Evolutionary conservation across 345 rosid species (phyloP).

Genomic region (Syzygium oleosum): DNA sequence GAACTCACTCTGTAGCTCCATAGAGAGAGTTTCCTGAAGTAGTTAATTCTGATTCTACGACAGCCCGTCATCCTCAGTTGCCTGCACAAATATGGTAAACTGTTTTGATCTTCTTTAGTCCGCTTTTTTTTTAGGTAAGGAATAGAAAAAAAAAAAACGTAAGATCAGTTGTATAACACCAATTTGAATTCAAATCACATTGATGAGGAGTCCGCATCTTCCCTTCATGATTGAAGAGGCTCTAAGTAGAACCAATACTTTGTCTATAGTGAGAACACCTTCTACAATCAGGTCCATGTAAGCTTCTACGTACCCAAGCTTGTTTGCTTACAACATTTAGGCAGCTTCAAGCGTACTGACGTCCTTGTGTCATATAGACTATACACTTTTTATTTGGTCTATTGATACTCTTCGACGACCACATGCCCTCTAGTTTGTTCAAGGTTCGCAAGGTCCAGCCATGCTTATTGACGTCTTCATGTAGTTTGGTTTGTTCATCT

Average conservation of each 20-base stretch:
- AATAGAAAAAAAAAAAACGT: too few relatives aligned
- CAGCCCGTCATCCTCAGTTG: not conserved
- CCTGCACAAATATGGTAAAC: not conserved
- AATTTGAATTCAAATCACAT: not conserved
- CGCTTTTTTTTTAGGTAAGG: too few relatives aligned
- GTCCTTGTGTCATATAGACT: not conserved
- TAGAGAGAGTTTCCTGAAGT: not conserved
- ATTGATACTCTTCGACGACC: not conserved
- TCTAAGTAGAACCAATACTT: not conserved
- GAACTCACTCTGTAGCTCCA: too few relatives aligned
- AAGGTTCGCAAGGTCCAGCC: not conserved
- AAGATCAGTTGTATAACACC: too few relatives aligned
- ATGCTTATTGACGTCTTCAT: not conserved
- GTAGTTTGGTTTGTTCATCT: not conserved
- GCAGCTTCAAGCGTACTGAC: not conserved
- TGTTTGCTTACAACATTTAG: too few relatives aligned
- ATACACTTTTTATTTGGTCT: not conserved
- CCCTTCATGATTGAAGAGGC: not conserved
- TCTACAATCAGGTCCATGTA: accelerated
- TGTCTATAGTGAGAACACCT: not conserved
- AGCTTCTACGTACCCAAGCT: not conserved
- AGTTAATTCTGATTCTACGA: too few relatives aligned
- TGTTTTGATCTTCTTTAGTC: not conserved
- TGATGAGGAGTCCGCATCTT: not conserved
- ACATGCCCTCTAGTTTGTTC: not conserved